phyloP scores from a whole-genome alignment of 2,329 filamentous ascomycete species.

The Tolypocladium endophyticum region DNA sequence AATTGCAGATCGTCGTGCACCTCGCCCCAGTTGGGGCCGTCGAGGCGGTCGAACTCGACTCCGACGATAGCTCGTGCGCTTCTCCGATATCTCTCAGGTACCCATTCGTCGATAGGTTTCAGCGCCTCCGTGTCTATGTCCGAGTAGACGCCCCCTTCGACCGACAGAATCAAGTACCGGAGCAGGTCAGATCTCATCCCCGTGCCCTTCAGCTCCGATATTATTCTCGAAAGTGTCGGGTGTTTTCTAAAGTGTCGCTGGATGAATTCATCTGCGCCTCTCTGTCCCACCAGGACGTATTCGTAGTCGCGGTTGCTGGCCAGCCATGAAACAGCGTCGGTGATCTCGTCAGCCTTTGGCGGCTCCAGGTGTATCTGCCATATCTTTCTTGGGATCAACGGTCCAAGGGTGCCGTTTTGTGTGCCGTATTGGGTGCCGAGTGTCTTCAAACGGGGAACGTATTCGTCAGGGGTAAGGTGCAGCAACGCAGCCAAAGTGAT shows the following conservation, averaged over 20 bases:
- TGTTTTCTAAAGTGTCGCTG: not conserved
- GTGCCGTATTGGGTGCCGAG: not conserved
- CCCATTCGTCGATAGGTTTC: constrained; percentile 29
- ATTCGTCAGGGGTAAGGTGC: not conserved
- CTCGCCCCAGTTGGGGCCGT: not conserved
- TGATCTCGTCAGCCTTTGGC: not conserved
- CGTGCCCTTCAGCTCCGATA: constrained; percentile 11
- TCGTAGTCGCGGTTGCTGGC: not conserved
- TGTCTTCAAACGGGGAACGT: not conserved
- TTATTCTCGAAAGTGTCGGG: constrained; percentile 8
- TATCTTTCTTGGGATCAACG: not conserved
- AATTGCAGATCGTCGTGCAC: constrained; percentile 10
- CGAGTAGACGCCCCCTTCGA: constrained; percentile 33
- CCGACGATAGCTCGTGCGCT: not conserved
- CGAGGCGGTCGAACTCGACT: constrained; percentile 16
- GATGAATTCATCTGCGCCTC: not conserved
- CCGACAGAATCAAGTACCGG: constrained; percentile 12
- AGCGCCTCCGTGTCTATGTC: constrained; percentile 50
- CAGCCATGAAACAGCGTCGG: not conserved
- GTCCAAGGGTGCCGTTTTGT: no score
- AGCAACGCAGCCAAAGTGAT: not conserved
- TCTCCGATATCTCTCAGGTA: constrained; percentile 2
- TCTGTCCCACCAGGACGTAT: not conserved
- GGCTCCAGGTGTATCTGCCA: constrained; percentile 1
- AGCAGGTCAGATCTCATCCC: constrained; percentile 18